Base-by-base conservation (phyloP, 441 rosid species). In the Corymbia calophylla region DNA sequence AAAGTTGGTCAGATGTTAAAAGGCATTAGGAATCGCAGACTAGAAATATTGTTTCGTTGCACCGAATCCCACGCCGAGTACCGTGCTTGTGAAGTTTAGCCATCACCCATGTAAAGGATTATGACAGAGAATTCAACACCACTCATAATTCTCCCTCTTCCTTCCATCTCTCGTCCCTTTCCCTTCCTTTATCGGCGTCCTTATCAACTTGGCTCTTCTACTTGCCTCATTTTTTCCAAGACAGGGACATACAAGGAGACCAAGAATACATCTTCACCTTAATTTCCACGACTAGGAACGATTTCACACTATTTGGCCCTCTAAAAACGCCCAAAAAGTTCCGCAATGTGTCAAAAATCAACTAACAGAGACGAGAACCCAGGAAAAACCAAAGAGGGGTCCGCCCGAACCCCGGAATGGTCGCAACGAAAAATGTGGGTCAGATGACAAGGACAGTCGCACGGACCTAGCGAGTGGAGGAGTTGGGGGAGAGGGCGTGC, bases 381-480 rank as follows among this genome's bases (percentile, higher is more conserved):
- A 13, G 14, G 3, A 66, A 44, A 77, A 77, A 77, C 10, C 49
- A 23, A n/a, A n/a, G 16, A 23, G 44, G n/a, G 84, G 53, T 53
- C 73, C 16, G 39, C 27, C 35, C 25, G 73, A 88, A 84, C 44
- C 18, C 89, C 7, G 4, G 10, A n/a, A 47, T 53, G 16, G 49
- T 44, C 19, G 47, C 44, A 13, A 47, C 21, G 5, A 73, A 4
- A 48, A 48, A 5, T 58, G 49, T 39, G 21, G 87, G 8, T 64
- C 51, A 88, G 73, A 81, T 13, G 48, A 25, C 14, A 32, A 53
- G 86, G 51, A 85, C 5, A 49, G 27, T 47, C 56, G 48, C 32
- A 54, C 49, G 84, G 82, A 94, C 96, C 96, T 95, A 92, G 89
- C 96, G 96, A 91, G 96, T 91, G 90, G 95, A 94, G 87, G 96